Conservation (phyloP, 805 yeast genomes). For the Ogataea pini region DNA sequence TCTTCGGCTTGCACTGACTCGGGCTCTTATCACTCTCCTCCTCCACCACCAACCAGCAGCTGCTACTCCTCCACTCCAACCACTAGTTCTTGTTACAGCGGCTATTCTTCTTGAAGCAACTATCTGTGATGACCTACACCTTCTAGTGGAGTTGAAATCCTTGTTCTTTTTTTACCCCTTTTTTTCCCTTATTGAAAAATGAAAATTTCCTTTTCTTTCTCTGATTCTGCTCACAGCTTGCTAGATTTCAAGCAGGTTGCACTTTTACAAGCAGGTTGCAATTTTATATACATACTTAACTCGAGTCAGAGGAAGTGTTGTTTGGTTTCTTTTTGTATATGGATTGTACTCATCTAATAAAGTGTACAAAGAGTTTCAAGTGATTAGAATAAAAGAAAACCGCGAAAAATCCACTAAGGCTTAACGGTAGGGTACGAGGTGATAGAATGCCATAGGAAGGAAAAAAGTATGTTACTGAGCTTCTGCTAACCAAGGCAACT, state of each 20-base stretch:
- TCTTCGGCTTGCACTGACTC: not conserved
- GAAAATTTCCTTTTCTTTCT: not conserved
- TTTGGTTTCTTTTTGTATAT: not conserved
- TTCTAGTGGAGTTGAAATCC: not conserved
- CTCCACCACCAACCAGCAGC: not conserved
- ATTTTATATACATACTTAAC: no score
- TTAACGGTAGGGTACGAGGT: no score
- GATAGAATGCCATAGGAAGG: no score
- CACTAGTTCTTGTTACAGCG: slow-evolving; percentile 2
- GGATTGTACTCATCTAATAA: not conserved
- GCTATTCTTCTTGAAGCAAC: no score
- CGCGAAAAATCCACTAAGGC: no score
- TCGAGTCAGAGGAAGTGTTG: not conserved
- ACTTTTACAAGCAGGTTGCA: not conserved
- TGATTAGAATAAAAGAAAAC: no score
- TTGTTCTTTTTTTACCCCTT: not conserved
- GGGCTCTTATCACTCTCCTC: not conserved
- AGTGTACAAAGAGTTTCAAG: not conserved
- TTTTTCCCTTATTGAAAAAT: not conserved
- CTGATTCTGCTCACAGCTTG: not conserved
- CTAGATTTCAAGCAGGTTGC: not conserved
- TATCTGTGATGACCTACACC: no score
- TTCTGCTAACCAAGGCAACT: no score
- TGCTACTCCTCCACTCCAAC: not conserved
- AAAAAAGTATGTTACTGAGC: no score